phyloP scores from a whole-genome alignment of 1,284 basidiomycete genomes.

The Prillingera fragicola region DNA sequence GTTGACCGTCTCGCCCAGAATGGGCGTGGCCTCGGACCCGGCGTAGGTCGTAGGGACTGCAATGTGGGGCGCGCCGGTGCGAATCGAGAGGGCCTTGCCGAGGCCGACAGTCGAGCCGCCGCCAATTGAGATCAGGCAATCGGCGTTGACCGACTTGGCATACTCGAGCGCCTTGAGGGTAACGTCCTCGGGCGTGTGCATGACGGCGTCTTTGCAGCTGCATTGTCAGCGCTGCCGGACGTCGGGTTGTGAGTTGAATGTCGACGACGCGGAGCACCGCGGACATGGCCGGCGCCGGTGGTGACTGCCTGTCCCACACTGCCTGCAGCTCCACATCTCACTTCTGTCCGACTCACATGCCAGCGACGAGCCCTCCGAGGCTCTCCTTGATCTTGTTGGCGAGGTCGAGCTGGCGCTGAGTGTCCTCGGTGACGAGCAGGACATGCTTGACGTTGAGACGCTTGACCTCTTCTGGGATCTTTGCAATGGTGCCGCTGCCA shows the following conservation, averaged over 20 bases:
- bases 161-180: conserved; percentile 42
- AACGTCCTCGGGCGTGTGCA: conserved; percentile 52
- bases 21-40: conserved; percentile 51
- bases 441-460: conserved; percentile 42
- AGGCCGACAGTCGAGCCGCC: conserved; percentile 52
- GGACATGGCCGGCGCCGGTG: no score
- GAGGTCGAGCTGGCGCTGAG: conserved; percentile 28
- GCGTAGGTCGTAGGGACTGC: conserved; percentile 53
- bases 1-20: conserved; percentile 52
- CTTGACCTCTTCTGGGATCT: conserved; percentile 47
- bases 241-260: conserved; percentile 1
- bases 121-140: conserved; percentile 47
- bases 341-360: conserved; percentile 26
- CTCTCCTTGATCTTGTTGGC: conserved; percentile 30
- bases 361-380: conserved; percentile 29
- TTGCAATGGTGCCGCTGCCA: conserved; percentile 46
- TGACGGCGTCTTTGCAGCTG: conserved; percentile 47
- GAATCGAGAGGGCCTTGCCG: conserved; percentile 51
- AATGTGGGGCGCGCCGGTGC: conserved; percentile 50
- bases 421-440: conserved; percentile 42
- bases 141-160: conserved; percentile 42
- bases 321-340: not conserved
- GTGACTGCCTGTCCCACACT: not conserved
- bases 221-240: no score
- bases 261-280: conserved; percentile 23